phyloP scores from a whole-genome alignment of 2,329 filamentous ascomycete genomes.

The Trichophyton benhamiae region DNA sequence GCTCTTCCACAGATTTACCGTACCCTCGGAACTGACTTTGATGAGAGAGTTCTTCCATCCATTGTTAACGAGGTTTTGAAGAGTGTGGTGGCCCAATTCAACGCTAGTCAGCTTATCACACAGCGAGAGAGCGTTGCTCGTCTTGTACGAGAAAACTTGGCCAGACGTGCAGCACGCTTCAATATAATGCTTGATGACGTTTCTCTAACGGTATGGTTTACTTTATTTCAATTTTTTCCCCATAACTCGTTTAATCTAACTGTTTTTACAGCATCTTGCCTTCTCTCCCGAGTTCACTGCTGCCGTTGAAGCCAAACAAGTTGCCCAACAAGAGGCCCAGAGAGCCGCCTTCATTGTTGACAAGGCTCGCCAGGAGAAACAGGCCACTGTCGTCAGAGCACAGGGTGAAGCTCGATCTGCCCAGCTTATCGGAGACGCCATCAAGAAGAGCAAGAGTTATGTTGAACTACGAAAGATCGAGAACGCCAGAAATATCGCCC shows the following conservation, averaged over 20 bases:
- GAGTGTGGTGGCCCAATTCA: conserved; percentile 98
- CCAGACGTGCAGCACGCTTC: conserved; percentile 81
- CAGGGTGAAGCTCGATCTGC: conserved; percentile 98
- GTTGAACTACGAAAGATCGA: conserved; percentile 97
- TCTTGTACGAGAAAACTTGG: conserved; percentile 84
- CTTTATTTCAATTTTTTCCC: neutral
- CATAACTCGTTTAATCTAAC: neutral
- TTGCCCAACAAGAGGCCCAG: conserved; percentile 82
- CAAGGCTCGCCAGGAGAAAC: conserved; percentile 98
- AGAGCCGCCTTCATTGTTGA: conserved; percentile 94
- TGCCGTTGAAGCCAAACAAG: conserved; percentile 57
- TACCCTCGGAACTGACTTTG: conserved; percentile 88
- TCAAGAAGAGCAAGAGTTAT: conserved; percentile 98
- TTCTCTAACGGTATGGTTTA: conserved; percentile 65
- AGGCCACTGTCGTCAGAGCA: conserved; percentile 93
- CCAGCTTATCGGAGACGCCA: conserved; percentile 93
- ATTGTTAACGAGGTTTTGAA: conserved; percentile 99
- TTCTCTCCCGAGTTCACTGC: conserved; percentile 60
- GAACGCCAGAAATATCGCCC: conserved; percentile 82
- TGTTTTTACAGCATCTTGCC: conserved; percentile 46
- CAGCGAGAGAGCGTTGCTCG: conserved; percentile 93
- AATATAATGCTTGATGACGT: conserved; percentile 98
- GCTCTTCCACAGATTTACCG: conserved; percentile 94
- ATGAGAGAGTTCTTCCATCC: conserved; percentile 89
- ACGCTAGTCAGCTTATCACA: conserved; percentile 94